These are phyloP conservation scores for Trichoderma erinaceum DNA, from an alignment of 495 filamentous ascomycete genomes.

Conservation along the genomic window DNA sequence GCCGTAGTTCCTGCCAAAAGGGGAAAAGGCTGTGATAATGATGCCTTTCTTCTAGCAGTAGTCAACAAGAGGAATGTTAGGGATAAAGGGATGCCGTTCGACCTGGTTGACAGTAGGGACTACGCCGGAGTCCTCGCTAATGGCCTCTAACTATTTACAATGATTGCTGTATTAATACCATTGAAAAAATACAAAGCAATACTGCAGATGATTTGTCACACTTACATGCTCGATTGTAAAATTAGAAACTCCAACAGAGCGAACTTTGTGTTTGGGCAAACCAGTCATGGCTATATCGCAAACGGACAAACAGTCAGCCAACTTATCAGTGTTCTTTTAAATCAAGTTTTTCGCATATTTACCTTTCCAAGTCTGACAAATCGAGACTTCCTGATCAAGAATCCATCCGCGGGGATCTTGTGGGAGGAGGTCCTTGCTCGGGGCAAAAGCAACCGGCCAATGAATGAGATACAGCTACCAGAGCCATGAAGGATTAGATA, in stretches of 20 bases:
- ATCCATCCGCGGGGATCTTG: slow-evolving; percentile 22
- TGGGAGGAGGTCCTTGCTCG: slow-evolving; percentile 39
- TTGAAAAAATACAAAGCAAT: background rate
- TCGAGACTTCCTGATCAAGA: slow-evolving; percentile 43
- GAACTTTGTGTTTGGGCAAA: slow-evolving; percentile 46
- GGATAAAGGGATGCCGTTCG: slow-evolving; percentile 36
- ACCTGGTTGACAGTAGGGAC: slow-evolving; percentile 47
- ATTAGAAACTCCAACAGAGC: slow-evolving; percentile 48
- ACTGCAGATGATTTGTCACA: slow-evolving; percentile 15
- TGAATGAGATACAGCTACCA: slow-evolving; percentile 10
- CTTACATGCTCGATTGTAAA: slow-evolving; percentile 38
- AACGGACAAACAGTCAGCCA: background rate
- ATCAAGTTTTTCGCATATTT: background rate
- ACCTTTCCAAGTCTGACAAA: slow-evolving; percentile 48
- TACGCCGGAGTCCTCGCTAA: slow-evolving; percentile 44
- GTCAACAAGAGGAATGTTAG: slow-evolving; percentile 40
- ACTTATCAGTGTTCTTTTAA: background rate
- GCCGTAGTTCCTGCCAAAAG: slow-evolving; percentile 45
- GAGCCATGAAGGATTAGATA: too few species aligned
- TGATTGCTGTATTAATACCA: background rate
- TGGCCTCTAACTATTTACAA: slow-evolving; percentile 36
- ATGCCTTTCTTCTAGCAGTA: slow-evolving; percentile 15
- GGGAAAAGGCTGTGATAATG: slow-evolving; percentile 21
- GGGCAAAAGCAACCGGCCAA: slow-evolving; percentile 20
- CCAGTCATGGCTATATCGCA: slow-evolving; percentile 33